Evolutionary conservation across 345 rosid genomes (phyloP), one percentile per base, ranked within the genome.

Genomic region (Salix suchowensis): DNA sequence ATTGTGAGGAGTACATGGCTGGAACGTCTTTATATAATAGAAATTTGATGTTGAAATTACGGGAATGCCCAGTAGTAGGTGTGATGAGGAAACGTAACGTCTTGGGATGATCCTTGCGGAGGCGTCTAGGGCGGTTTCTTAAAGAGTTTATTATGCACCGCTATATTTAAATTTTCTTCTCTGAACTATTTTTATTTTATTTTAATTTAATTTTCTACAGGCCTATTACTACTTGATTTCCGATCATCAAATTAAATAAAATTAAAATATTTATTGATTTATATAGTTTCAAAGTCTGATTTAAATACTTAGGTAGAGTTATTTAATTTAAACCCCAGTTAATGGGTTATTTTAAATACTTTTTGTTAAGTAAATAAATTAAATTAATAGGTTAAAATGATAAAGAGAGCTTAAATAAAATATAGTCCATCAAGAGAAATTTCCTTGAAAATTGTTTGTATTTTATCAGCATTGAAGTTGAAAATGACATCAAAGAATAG

Each of bases 311-410:
- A 12, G 6, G 1, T 12, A 46, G 1, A 3, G 14, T 46, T 46
- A 14, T 12, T 46, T 46, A 14, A 40, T 40, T 40, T 40, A 40
- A 40, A 9, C 44, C 11, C 1, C 0, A 40, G 44, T 10, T 1
- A 39, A 9, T 9, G 11, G 42, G 42, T 39, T 9, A 8, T 39
- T 39, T 39, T 39, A 39, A 8, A 39, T 39, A 39, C 7, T 2
- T 39, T 39, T 39, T 39, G 9, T 39, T 1, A 39, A 39, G 1
- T 39, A 40, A 40, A 40, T 9, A 9, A 9, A 40, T 10, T 0
- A 40, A 40, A 40, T 40, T 2, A 40, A 0, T 8, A 2, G 12
- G 3, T 40, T 0, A 0, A 10, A 10, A 40, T 10, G 0, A 40
- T 0, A 40, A 10, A 7, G 3, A 40, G 12, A 40, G 13, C 3